A percentile compares a stretch with the other conserved stretches of the same genome.
Conservation (phyloP, 1,139 yeast genomes). For the Lodderomyces pseudojiufengensis region DNA sequence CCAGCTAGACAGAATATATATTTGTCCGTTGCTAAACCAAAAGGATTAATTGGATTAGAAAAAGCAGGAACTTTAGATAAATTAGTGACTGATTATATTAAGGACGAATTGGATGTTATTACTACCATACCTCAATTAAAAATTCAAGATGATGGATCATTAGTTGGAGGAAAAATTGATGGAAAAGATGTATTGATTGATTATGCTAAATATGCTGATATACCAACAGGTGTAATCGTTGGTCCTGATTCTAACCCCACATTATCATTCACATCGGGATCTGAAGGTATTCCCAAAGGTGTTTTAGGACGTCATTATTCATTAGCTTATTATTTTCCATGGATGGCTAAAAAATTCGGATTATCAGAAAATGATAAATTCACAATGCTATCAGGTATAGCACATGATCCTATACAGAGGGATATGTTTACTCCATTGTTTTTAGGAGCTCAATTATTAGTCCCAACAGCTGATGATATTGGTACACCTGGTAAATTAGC, state of each 20-base stretch:
- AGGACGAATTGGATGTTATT: constrained; percentile 64
- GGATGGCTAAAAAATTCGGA: constrained; percentile 91
- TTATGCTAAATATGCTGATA: constrained; percentile 43
- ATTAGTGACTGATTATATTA: constrained; percentile 72
- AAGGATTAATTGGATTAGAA: constrained; percentile 80
- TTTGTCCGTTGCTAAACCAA: constrained; percentile 88
- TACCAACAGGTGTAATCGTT: constrained; percentile 82
- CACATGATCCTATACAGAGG: constrained; percentile 98
- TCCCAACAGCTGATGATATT: constrained; percentile 95
- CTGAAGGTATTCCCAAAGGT: constrained; percentile 98
- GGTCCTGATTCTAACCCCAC: constrained; percentile 99
- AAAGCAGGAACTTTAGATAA: constrained; percentile 84
- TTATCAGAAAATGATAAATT: constrained; percentile 78
- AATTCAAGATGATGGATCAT: constrained; percentile 70
- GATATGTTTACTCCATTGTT: constrained; percentile 98
- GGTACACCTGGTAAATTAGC: constrained; percentile 98
- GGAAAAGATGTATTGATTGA: constrained; percentile 48
- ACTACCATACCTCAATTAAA: constrained; percentile 75
- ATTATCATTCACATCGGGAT: constrained; percentile 94
- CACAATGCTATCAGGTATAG: constrained; percentile 98
- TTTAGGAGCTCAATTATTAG: constrained; percentile 86
- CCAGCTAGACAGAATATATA: constrained; percentile 96
- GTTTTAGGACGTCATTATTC: constrained; percentile 97
- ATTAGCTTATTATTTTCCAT: constrained; percentile 93
- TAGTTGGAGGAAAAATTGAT: constrained; percentile 52